Base-by-base conservation (phyloP, 176 grass and related monocot genomes). In the Chrysopogon serrulatus region DNA sequence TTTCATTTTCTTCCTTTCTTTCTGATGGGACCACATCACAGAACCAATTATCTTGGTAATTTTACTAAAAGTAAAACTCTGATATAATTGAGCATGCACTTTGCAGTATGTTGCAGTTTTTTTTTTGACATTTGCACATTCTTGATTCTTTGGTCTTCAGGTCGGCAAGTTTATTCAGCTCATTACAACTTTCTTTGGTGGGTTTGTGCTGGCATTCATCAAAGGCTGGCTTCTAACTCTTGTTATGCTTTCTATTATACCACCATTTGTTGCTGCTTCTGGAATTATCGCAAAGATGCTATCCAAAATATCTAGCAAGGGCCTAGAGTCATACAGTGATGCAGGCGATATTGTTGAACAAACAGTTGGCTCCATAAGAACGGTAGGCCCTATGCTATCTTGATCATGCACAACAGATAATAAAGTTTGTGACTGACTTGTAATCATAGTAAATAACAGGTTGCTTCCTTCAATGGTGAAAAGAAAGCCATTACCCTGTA, bases 211-310 rank as follows among this genome's bases (percentile, higher is more conserved):
- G 65, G 91, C 91, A 5, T 94, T 93, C 47, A 28, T 86, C 53
- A 93, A 84, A 85, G 91, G 94, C 51, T 97, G 94, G 91, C 94
- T 90, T 86, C 94, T 97, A 61, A 81, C 85, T 63, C 76, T 97
- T 31, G 87, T 97, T 47, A 85, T 96, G 94, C 65, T 96, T 63
- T 84, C 80, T 31, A 84, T 62, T 21, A 90, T 97, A 80, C 94
- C 87, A 19, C 91, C 86, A 26, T 77, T 93, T 71, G 36, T 87
- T 33, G 36, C 86, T 84, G 88, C 91, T 37, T 89, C 67, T 43
- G 84, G 73, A 81, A 47, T 79, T 51, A 71, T 91, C 28, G 84
- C 94, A 17, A 92, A 80, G 76, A 42, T 89, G 61, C 61, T 96
- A 24, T 66, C 91, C n/a, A 69, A 90, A 82, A 77, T 91, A 64